Evolutionary conservation across 2,329 filamentous ascomycete genomes (phyloP), one percentile per base, ranked within the genome.

Genomic region (Aphanocladium album): DNA sequence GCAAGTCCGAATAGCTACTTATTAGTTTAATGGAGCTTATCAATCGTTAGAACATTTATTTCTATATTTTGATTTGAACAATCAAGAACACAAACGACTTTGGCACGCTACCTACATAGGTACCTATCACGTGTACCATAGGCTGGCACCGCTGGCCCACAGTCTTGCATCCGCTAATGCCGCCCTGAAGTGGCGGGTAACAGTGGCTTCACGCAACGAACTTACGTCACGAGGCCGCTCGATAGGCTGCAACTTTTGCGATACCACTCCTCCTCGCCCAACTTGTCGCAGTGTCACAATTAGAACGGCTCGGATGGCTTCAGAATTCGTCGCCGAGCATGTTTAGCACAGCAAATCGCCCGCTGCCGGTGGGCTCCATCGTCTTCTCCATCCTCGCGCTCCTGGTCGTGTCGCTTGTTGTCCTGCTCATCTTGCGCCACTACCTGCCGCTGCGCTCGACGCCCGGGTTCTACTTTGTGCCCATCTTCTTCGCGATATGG

Each of bases 401-500:
- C 43, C 76, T 93, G 66, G 73, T 84, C 66, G 90, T 96, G 67
- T 91, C 88, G 65, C 73, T 89, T 63, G 78, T 89, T 63, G 91
- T 95, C 62, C 83, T 99, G 47, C 80, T 97, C 23, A 87, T 98
- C 64, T 81, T 97, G 62, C 89, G 95, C 69, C 87, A 91, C 78
- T 99, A 93, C 76, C 84, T 99, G 11, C 93, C 93, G 2, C 82
- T 99, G 37, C 91, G 95, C 67, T 87, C 89, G 7, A 98, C 95
- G 1, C 93, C 95, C 1, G 90, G 88, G 62, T 97, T 96, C 75
- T 87, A 98, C 55, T 83, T 92, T 55, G 83, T 97, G 1, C 93
- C 95, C 39, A 91, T 99, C 64, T 99, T 99, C 78, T 89, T 99
- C 66, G 91, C 93, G n/a, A 83, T 99, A 67, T 93, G 91, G 70